Base-by-base conservation (phyloP, 495 filamentous ascomycete species). In the Immersiella caudata region DNA sequence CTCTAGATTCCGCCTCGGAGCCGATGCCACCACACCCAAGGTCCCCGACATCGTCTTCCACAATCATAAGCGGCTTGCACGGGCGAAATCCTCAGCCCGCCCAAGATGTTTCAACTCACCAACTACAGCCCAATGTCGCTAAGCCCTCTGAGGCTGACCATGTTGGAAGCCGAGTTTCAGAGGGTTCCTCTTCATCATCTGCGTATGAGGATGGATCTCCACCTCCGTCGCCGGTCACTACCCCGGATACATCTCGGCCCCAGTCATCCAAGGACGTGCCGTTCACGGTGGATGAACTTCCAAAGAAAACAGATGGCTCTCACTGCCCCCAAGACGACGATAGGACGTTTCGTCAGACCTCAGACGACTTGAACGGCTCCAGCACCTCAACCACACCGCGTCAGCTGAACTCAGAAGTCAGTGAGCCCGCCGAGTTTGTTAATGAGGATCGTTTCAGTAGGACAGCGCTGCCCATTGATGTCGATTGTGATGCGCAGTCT, bases 221-320 rank as follows among this genome's bases (percentile, higher is more conserved):
- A 1, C 78, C 77, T 21, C 75, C 79, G 1, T 78, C 77, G 0
- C 74, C 75, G 29, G 72, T 71, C 3, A 80, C 78, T 14, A 84
- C 81, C 2, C 81, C 82, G 12, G 79, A 83, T 60, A 82, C 80
- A 3, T 83, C 81, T 1, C 76, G 80, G 21, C 78, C 80, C 1
- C 81, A 83, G 49, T 80, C 79, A 21, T 75, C 76, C 20, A 80
- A 78, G 56, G 80, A 75, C 26, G 6, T 70, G 9, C 59, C 70
- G 2, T 56, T 75, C 12, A 51, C 59, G 6, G 27, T 57, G 3
- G 64, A 52, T 3, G 64, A 73, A 22, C 22, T 60, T 9, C n/a
- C 46, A 0, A 69, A 66, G 56, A 64, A 35, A 1, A 49, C 26
- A 1, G n/a, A 35, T 1, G 61, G 46, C 16, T 26, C 51, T 6